A percentile compares a stretch with the other conserved stretches of the same genome.
These are phyloP conservation scores for Aureobasidium pullulans DNA, from an alignment of 2,329 filamentous ascomycete genomes.

Conservation along the genomic window DNA sequence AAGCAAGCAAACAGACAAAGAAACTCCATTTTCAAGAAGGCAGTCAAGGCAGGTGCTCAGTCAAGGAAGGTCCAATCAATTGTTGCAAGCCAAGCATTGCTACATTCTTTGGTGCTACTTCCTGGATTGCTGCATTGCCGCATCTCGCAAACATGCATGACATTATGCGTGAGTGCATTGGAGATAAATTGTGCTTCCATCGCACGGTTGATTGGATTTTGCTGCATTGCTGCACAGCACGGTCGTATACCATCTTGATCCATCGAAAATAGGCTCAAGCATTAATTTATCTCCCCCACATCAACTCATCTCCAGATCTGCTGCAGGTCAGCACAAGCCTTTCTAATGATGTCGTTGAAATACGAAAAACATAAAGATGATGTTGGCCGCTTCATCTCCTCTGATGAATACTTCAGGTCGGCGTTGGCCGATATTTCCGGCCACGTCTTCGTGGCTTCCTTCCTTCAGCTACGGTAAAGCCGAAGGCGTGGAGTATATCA, in stretches of 20 bases:
- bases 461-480: not conserved
- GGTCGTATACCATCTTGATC: not conserved
- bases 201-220: not conserved
- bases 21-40: not conserved
- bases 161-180: not conserved
- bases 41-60: not conserved
- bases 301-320: not conserved
- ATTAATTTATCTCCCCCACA: not conserved
- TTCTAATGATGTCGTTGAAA: not conserved
- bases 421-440: not conserved
- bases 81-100: not conserved
- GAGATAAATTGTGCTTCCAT: not conserved
- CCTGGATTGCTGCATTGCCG: not conserved
- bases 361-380: not conserved
- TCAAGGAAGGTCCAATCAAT: not conserved
- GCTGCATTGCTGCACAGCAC: not conserved
- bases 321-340: not conserved
- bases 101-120: conserved; percentile 5
- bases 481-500: not conserved
- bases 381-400: not conserved
- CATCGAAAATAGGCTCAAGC: not conserved
- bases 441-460: not conserved
- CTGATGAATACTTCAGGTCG: not conserved
- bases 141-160: not conserved
- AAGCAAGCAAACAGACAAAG: conserved; percentile 10